These are phyloP conservation scores for Fusarium azukiicola DNA, from an alignment of 2,329 filamentous ascomycete genomes.

Conservation along the genomic window DNA sequence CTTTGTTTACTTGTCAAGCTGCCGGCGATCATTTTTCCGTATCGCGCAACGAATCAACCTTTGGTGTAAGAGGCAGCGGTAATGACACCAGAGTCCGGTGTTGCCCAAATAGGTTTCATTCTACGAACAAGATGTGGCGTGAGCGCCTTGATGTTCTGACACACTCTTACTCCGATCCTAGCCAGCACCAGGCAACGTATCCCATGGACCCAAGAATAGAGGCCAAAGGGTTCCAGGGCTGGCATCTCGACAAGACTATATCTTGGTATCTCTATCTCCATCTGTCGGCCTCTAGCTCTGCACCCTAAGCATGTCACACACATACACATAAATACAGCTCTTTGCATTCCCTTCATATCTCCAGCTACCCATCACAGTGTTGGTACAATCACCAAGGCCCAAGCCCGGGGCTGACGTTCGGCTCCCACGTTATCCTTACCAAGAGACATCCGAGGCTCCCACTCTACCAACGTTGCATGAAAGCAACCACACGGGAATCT, in stretches of 20 bases:
- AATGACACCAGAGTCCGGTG: background rate
- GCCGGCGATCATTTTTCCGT: background rate
- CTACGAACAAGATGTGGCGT: background rate
- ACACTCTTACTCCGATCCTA: too few species aligned
- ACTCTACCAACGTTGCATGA: background rate
- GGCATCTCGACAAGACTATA: background rate
- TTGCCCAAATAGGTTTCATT: background rate
- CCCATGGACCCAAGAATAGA: background rate
- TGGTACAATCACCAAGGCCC: background rate
- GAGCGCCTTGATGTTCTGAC: background rate
- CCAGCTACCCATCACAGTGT: background rate
- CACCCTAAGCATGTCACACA: too few species aligned
- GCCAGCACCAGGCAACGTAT: background rate
- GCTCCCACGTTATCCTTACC: background rate
- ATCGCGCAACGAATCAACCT: too few species aligned
- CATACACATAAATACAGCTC: background rate
- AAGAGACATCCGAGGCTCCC: background rate
- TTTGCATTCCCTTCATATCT: background rate
- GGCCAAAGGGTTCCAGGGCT: background rate
- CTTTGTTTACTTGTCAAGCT: background rate
- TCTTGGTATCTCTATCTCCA: background rate
- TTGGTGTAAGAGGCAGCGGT: too few species aligned
- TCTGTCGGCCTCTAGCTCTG: background rate
- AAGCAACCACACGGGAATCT: background rate
- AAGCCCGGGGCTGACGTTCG: background rate